Conservation (phyloP, 768 basidiomycete species). For the Podaxis mareebaensis region DNA sequence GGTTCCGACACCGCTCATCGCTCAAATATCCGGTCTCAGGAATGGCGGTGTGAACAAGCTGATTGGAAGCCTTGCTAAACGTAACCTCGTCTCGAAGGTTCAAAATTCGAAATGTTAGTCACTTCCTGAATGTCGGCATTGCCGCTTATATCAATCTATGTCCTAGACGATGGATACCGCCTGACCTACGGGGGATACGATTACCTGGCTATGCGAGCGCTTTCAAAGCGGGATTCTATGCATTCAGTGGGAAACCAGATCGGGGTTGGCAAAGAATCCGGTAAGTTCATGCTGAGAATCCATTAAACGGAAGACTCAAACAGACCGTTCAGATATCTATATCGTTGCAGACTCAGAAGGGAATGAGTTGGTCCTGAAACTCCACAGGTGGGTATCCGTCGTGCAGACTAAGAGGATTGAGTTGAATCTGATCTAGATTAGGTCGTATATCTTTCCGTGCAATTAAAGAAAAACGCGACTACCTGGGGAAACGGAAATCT, state of each 20-base stretch:
- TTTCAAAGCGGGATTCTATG: slow-evolving; percentile 88
- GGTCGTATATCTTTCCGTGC: slow-evolving; percentile 97
- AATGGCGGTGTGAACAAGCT: slow-evolving; percentile 94
- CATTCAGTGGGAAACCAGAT: slow-evolving; percentile 96
- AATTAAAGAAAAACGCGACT: slow-evolving; percentile 96
- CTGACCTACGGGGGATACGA: slow-evolving; percentile 99
- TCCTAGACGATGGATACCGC: slow-evolving; percentile 91
- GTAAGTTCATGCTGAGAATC: slow-evolving; percentile 39
- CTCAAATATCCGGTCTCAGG: slow-evolving; percentile 89
- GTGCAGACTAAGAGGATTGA: neutral
- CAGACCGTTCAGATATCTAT: slow-evolving; percentile 67
- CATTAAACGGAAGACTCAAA: neutral
- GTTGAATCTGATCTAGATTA: slow-evolving; percentile 50
- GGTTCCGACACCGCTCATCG: slow-evolving; percentile 86
- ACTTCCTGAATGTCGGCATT: neutral
- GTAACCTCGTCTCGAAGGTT: slow-evolving; percentile 85
- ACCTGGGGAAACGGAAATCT: slow-evolving; percentile 91
- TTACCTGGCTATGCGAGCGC: slow-evolving; percentile 88
- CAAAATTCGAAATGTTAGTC: slow-evolving; percentile 87
- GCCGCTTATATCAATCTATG: slow-evolving; percentile 12
- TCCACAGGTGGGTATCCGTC: slow-evolving; percentile 70
- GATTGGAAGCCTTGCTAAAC: slow-evolving; percentile 86
- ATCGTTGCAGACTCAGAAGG: slow-evolving; percentile 86
- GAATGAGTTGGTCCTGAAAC: slow-evolving; percentile 85
- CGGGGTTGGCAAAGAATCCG: slow-evolving; percentile 97